A percentile compares a stretch with the other conserved stretches of the same genome.
Evolutionary conservation across 1,139 yeast species (phyloP).

Genomic region (Protomyces lactucae-debilis): DNA sequence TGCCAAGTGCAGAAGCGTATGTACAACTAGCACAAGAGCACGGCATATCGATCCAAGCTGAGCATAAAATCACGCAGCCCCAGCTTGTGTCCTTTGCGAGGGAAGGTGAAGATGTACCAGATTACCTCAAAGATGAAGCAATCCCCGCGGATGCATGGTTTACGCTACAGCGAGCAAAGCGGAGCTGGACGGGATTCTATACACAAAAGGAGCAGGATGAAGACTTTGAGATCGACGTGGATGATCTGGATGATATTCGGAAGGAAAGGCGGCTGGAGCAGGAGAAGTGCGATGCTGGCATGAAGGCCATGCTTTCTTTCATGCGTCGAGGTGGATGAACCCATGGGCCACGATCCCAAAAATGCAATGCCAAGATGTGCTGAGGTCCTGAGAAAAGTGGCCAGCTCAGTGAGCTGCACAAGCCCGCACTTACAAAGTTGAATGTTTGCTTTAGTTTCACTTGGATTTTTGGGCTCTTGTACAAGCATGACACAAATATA

Average conservation of each 20-base stretch:
- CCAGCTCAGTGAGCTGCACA: too few species aligned
- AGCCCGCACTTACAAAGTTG: too few species aligned
- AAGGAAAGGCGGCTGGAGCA: slow-evolving; percentile 6
- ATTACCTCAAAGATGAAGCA: background rate
- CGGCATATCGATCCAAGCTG: background rate
- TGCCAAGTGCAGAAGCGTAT: slow-evolving; percentile 90
- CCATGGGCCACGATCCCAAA: too few species aligned
- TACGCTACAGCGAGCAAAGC: background rate
- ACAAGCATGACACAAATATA: too few species aligned
- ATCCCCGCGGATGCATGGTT: slow-evolving; percentile 11
- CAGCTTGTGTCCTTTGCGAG: background rate
- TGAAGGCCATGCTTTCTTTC: slow-evolving; percentile 10
- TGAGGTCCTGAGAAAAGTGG: too few species aligned
- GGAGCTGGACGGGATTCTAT: slow-evolving; percentile 23
- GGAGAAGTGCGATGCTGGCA: background rate
- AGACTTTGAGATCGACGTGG: slow-evolving; percentile 17
- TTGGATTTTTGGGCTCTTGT: too few species aligned
- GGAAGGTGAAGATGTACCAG: slow-evolving; percentile 4
- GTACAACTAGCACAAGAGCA: background rate
- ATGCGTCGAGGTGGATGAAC: slow-evolving; percentile 4
- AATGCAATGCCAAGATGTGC: too few species aligned
- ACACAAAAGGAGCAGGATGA: slow-evolving; percentile 17
- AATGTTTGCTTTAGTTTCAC: too few species aligned
- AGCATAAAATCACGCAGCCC: background rate
- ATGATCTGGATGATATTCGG: slow-evolving; percentile 21